Conservation (phyloP, 352 stramenopile species). For the Phytopythium oedochilum region DNA sequence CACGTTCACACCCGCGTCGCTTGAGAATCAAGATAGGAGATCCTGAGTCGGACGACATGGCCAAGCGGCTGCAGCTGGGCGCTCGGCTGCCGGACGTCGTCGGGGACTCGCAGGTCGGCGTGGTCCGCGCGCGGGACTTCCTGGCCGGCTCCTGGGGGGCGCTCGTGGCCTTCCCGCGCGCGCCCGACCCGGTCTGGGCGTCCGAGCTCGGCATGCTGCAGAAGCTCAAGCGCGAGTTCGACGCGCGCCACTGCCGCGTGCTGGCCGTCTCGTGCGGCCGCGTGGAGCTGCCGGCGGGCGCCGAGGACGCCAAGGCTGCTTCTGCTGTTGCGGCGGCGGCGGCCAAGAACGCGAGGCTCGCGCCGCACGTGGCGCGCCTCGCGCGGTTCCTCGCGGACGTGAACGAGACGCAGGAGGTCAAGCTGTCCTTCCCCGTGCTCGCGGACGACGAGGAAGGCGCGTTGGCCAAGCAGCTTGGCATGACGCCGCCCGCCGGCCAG, state of each 20-base stretch:
- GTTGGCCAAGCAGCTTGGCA: slow-evolving; percentile 38
- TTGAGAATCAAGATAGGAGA: neutral
- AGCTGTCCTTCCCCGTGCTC: slow-evolving; percentile 66
- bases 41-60: too few relatives aligned
- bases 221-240: slow-evolving; percentile 77
- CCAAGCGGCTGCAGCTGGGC: slow-evolving; percentile 59
- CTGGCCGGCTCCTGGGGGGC: slow-evolving; percentile 65
- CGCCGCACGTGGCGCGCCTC: slow-evolving; percentile 17
- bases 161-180: slow-evolving; percentile 65
- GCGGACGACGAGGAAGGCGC: slow-evolving; percentile 53
- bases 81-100: slow-evolving; percentile 71
- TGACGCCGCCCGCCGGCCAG: slow-evolving; percentile 35
- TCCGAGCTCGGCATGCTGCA: slow-evolving; percentile 77
- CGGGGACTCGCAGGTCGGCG: slow-evolving; percentile 60
- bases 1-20: too few relatives aligned
- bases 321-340: too few relatives aligned
- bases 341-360: neutral
- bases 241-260: slow-evolving; percentile 65
- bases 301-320: slow-evolving; percentile 23
- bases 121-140: slow-evolving; percentile 70
- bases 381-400: slow-evolving; percentile 58
- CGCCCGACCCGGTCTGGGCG: slow-evolving; percentile 70
- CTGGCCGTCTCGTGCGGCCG: slow-evolving; percentile 29
- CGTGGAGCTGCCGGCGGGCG: neutral
- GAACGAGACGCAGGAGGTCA: slow-evolving; percentile 79